Evolutionary conservation across 345 rosid species (phyloP).

Genomic region (Ceriops zippeliana): DNA sequence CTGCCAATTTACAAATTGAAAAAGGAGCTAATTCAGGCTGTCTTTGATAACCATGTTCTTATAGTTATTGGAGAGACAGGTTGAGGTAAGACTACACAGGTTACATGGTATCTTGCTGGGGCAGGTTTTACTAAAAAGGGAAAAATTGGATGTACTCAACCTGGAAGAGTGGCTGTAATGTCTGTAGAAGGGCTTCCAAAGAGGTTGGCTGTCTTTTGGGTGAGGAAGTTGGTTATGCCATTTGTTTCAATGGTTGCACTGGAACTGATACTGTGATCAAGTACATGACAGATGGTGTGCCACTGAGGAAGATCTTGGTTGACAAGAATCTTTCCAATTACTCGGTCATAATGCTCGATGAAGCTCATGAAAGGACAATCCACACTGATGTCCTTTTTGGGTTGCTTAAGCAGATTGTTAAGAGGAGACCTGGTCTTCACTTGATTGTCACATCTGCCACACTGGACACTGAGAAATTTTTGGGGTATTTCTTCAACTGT

Average conservation of each 20-base stretch:
- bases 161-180: slow-evolving; percentile 82
- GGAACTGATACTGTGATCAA: slow-evolving; percentile 86
- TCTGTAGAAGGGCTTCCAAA: slow-evolving; percentile 90
- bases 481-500: slow-evolving; percentile 74
- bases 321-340: slow-evolving; percentile 63
- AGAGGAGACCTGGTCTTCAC: slow-evolving; percentile 63
- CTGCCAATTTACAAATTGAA: slow-evolving; percentile 88
- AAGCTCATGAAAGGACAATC: slow-evolving; percentile 76
- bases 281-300: slow-evolving; percentile 86
- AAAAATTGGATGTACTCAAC: slow-evolving; percentile 83
- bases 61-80: slow-evolving; percentile 90
- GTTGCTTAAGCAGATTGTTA: slow-evolving; percentile 58
- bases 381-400: slow-evolving; percentile 79
- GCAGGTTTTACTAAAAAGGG: slow-evolving; percentile 73
- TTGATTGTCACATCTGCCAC: slow-evolving; percentile 82
- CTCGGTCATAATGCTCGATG: slow-evolving; percentile 67
- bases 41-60: slow-evolving; percentile 77
- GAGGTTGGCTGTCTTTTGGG: slow-evolving; percentile 87
- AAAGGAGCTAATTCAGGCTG: slow-evolving; percentile 79
- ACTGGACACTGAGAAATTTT: slow-evolving; percentile 76
- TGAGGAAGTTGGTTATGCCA: slow-evolving; percentile 83
- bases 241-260: slow-evolving; percentile 78
- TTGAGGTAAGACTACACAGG: slow-evolving; percentile 83
- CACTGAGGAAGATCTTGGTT: slow-evolving; percentile 62
- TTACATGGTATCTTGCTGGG: slow-evolving; percentile 79